These are phyloP conservation scores for Fusarium albosuccineum DNA, from an alignment of 2,329 filamentous ascomycete genomes.

Conservation along the genomic window DNA sequence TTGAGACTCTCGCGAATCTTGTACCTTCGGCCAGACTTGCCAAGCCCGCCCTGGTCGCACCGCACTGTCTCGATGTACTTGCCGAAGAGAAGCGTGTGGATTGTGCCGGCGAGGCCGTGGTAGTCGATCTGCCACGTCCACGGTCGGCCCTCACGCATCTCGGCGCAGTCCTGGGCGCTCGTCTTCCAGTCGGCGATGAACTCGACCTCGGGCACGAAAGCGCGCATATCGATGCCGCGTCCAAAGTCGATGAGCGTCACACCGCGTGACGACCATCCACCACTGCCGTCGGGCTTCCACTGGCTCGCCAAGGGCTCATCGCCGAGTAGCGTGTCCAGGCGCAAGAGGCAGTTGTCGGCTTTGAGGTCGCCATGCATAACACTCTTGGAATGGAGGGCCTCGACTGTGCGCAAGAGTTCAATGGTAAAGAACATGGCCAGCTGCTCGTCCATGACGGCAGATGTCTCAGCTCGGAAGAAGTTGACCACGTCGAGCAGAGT, in stretches of 20 bases:
- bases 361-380: constrained; percentile 96
- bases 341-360: constrained; percentile 92
- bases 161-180: constrained; percentile 86
- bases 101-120: constrained; percentile 87
- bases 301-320: constrained; percentile 66
- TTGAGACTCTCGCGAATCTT: constrained; percentile 86
- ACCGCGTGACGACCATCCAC: constrained; percentile 85
- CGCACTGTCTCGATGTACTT: constrained; percentile 89
- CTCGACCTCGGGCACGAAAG: constrained; percentile 77
- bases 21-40: constrained; percentile 76
- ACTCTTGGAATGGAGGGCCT: constrained; percentile 83
- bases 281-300: constrained; percentile 79
- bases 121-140: constrained; percentile 99
- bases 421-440: constrained; percentile 96
- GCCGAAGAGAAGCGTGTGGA: constrained; percentile 92
- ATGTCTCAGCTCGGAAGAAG: constrained; percentile 78
- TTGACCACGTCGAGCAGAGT: constrained; percentile 97
- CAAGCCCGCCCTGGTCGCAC: constrained; percentile 66
- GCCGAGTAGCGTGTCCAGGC: constrained; percentile 71
- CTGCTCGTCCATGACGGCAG: constrained; percentile 86
- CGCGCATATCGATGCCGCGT: constrained; percentile 91
- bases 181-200: constrained; percentile 98
- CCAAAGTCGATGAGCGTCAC: constrained; percentile 94
- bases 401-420: constrained; percentile 90
- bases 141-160: constrained; percentile 92